Evolutionary conservation across 78 protist species (phyloP).

Genomic region (Protostelium mycophagum): DNA sequence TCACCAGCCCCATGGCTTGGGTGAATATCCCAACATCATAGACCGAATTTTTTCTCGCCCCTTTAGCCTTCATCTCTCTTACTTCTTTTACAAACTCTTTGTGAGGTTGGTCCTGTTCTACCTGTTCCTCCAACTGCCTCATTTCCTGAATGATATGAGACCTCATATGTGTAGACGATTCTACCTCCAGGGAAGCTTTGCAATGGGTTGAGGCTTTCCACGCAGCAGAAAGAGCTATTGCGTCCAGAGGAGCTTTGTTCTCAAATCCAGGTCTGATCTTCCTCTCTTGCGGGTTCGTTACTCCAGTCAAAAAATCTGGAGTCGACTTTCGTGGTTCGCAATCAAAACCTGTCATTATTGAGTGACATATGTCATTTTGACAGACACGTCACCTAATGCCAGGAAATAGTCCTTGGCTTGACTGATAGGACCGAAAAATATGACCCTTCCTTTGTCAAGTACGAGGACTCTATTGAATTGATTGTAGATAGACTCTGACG

Average conservation of each 20-base stretch:
- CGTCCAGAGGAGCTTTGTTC: constrained; percentile 24
- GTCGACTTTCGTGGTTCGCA: constrained; percentile 49
- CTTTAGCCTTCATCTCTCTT: constrained; percentile 8
- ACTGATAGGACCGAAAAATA: constrained; percentile 23
- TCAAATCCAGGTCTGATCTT: constrained; percentile 31
- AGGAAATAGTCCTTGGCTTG: constrained; percentile 19
- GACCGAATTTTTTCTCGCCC: constrained; percentile 8
- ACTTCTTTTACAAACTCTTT: constrained; percentile 34
- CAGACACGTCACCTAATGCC: constrained; percentile 33
- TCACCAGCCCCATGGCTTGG: constrained; percentile 29
- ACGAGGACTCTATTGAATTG: constrained; percentile 26
- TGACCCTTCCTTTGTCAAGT: constrained; percentile 17
- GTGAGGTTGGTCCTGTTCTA: constrained; percentile 23
- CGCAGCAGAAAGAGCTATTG: constrained; percentile 15
- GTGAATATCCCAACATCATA: constrained; percentile 21
- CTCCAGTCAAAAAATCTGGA: constrained; percentile 45
- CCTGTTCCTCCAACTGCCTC: constrained; percentile 13
- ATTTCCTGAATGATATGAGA: not conserved
- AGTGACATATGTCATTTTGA: constrained; percentile 11
- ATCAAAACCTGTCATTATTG: constrained; percentile 35
- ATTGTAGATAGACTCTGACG: constrained; percentile 33
- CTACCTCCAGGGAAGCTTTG: not conserved
- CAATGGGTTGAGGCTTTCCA: constrained; percentile 23
- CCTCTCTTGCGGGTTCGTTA: constrained; percentile 49
- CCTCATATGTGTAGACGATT: no score